Evolutionary conservation across 2,329 filamentous ascomycete genomes (phyloP).

Genomic region (Elsinoe perseae): DNA sequence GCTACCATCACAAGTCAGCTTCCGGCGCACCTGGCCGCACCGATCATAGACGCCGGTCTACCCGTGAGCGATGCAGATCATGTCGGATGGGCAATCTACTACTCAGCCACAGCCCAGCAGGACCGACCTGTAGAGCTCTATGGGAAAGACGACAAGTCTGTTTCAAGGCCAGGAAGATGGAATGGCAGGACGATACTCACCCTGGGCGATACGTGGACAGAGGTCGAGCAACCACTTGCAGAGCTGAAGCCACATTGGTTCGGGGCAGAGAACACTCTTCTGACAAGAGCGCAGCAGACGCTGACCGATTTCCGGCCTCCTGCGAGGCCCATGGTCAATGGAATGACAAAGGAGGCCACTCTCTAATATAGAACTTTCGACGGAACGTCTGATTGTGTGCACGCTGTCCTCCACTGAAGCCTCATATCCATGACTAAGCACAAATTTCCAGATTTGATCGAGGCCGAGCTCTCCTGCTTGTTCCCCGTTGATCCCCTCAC

Average conservation of each 20-base stretch:
- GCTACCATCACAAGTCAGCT: slow-evolving; percentile 31
- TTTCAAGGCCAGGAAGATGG: slow-evolving; percentile 25
- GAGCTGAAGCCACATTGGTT: slow-evolving; percentile 27
- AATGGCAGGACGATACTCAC: slow-evolving; percentile 32
- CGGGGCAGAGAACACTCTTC: slow-evolving; percentile 26
- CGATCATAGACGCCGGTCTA: slow-evolving; percentile 28
- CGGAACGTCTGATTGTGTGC: too few species aligned
- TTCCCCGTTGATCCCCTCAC: too few species aligned
- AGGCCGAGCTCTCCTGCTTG: background rate
- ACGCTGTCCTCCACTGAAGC: too few species aligned
- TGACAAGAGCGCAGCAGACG: slow-evolving; percentile 29
- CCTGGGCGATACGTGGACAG: slow-evolving; percentile 32
- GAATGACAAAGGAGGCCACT: background rate
- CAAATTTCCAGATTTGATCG: background rate
- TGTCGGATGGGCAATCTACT: slow-evolving; percentile 33
- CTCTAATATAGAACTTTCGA: background rate
- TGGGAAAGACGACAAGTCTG: slow-evolving; percentile 28
- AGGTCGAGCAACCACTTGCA: slow-evolving; percentile 29
- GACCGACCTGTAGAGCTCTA: slow-evolving; percentile 30
- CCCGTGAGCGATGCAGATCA: slow-evolving; percentile 30
- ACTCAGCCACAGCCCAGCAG: slow-evolving; percentile 33
- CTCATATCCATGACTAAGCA: background rate
- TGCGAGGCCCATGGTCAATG: background rate
- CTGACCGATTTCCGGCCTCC: slow-evolving; percentile 24
- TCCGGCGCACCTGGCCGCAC: slow-evolving; percentile 27